phyloP scores from a whole-genome alignment of 139 green algal genomes.

The Marvania coccoides region DNA sequence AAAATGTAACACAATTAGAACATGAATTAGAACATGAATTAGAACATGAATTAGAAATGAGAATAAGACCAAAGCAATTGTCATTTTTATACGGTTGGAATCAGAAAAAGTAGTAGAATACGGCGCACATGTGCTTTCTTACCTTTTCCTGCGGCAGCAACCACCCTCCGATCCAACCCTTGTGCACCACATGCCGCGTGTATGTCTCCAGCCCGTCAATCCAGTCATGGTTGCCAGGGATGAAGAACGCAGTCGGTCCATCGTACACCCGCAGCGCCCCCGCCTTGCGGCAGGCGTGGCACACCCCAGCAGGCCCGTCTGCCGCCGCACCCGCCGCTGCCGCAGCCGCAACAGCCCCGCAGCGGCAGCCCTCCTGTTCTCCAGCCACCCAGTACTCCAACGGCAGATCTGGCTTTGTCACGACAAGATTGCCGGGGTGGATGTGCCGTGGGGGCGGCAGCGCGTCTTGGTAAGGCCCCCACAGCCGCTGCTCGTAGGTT shows the following conservation, averaged over 20 bases:
- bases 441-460: constrained; percentile 68
- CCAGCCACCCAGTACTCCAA: neutral
- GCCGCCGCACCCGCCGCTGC: neutral
- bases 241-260: constrained; percentile 68
- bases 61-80: no score
- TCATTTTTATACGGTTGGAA: neutral
- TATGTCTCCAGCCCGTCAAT: constrained; percentile 81
- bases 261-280: constrained; percentile 45
- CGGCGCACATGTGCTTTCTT: neutral
- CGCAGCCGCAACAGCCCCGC: neutral
- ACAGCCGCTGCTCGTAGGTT: constrained; percentile 70
- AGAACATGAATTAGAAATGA: no score
- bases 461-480: constrained; percentile 72
- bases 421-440: constrained; percentile 63
- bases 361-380: neutral
- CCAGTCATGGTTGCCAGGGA: constrained; percentile 80
- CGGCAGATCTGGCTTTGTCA: constrained; percentile 53
- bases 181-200: constrained; percentile 65
- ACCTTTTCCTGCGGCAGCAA: constrained; percentile 70
- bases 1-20: no score
- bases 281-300: constrained; percentile 17
- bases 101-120: neutral
- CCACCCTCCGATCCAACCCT: constrained; percentile 85
- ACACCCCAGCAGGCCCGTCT: constrained; percentile 3
- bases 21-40: no score